These are phyloP conservation scores for Thalia dealbata DNA, from an alignment of 176 grass and related monocot genomes.

Conservation along the genomic window DNA sequence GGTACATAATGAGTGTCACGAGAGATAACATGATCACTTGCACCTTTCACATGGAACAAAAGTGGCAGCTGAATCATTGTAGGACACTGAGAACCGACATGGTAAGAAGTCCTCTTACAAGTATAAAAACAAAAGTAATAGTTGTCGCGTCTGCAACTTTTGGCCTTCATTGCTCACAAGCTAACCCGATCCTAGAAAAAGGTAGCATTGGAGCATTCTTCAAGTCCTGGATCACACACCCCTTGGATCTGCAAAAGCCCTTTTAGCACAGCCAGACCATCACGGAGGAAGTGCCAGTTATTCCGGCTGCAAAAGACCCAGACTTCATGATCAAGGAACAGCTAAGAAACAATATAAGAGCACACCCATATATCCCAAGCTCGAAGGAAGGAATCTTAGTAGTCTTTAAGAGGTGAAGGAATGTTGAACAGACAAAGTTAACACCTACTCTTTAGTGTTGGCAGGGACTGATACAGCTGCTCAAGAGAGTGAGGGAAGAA, in stretches of 20 bases:
- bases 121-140: background rate
- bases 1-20: no score
- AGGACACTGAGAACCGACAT: no score
- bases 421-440: background rate
- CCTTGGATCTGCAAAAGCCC: background rate
- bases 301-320: background rate
- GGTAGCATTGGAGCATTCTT: background rate
- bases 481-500: background rate
- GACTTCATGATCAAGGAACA: background rate
- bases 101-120: no score
- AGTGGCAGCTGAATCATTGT: no score
- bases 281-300: background rate
- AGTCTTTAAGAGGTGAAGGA: background rate
- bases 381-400: background rate
- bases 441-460: no score
- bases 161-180: background rate
- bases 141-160: background rate
- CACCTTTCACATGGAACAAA: no score
- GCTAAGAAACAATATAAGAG: background rate
- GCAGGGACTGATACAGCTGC: background rate
- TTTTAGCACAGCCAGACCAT: background rate
- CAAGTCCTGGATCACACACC: background rate
- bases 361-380: background rate
- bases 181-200: background rate
- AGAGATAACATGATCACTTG: no score